These are phyloP conservation scores for Mycena crocata DNA, from an alignment of 768 basidiomycete genomes.

Conservation along the genomic window DNA sequence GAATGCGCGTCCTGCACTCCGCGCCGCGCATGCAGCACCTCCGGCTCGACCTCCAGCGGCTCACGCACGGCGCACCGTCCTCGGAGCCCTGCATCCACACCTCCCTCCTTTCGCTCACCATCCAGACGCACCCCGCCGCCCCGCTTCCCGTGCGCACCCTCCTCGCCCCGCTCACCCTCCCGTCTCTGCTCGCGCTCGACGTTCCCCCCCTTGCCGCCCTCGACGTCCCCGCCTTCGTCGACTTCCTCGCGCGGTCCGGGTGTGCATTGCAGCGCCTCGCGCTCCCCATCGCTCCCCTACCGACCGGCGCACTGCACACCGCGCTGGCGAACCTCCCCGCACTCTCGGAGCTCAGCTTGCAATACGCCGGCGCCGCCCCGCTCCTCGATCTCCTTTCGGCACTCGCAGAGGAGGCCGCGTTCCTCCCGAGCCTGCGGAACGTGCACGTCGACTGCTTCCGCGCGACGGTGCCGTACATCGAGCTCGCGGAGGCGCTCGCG, in stretches of 20 bases:
- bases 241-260: background rate
- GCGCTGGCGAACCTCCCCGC: background rate
- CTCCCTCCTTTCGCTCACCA: background rate
- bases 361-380: background rate
- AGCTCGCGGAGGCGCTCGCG: background rate
- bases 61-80: background rate
- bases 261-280: background rate
- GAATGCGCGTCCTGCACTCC: background rate
- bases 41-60: background rate
- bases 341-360: background rate
- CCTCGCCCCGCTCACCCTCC: background rate
- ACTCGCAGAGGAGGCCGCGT: background rate
- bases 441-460: conserved; percentile 5
- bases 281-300: conserved; percentile 3
- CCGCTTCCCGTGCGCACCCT: background rate
- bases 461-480: background rate
- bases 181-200: background rate
- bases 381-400: background rate
- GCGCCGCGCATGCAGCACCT: background rate
- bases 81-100: background rate
- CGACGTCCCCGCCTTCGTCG: background rate
- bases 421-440: conserved; percentile 1
- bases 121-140: conserved; percentile 10
- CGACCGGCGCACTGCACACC: background rate
- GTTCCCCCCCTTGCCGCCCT: background rate